Evolutionary conservation across 352 stramenopile genomes (phyloP).

Genomic region (Phytopythium oedochilum): DNA sequence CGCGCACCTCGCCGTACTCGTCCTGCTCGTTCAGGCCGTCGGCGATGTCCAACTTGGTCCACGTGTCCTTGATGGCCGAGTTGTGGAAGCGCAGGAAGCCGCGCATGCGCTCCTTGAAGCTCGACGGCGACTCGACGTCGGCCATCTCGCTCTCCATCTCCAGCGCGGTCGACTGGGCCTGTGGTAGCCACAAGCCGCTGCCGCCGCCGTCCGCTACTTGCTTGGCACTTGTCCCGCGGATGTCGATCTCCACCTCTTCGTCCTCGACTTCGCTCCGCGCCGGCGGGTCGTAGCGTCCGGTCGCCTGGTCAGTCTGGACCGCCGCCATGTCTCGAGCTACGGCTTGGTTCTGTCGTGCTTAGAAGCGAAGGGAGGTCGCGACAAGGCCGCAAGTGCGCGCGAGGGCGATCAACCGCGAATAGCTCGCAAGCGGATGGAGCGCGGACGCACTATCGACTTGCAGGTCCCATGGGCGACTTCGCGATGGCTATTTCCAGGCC

Average conservation of each 20-base stretch:
- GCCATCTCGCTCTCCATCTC: constrained; percentile 13
- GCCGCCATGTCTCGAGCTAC: not conserved
- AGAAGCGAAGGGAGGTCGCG: not conserved
- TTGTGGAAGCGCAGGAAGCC: constrained; percentile 21
- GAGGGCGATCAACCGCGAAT: constrained; percentile 1
- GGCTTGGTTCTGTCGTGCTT: not conserved
- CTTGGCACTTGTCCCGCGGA: constrained; percentile 4
- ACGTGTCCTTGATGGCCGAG: constrained; percentile 29
- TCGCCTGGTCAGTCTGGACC: not conserved
- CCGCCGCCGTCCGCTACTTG: not conserved
- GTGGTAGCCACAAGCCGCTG: constrained; percentile 9
- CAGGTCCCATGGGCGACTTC: too few species aligned
- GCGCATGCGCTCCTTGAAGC: constrained; percentile 14
- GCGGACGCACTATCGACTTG: not conserved
- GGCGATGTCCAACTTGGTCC: constrained; percentile 24
- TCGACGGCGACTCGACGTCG: constrained; percentile 5
- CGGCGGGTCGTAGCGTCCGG: constrained; percentile 12
- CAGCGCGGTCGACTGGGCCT: constrained; percentile 12
- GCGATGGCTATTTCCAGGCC: not conserved
- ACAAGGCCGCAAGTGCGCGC: not conserved
- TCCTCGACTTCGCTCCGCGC: constrained; percentile 9
- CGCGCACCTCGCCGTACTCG: constrained; percentile 26
- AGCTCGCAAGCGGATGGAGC: not conserved
- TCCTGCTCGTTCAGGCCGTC: constrained; percentile 27
- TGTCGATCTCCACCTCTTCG: constrained; percentile 29